These are phyloP conservation scores for Lyophyllum semitale DNA, from an alignment of 768 basidiomycete species.

Conservation along the genomic window DNA sequence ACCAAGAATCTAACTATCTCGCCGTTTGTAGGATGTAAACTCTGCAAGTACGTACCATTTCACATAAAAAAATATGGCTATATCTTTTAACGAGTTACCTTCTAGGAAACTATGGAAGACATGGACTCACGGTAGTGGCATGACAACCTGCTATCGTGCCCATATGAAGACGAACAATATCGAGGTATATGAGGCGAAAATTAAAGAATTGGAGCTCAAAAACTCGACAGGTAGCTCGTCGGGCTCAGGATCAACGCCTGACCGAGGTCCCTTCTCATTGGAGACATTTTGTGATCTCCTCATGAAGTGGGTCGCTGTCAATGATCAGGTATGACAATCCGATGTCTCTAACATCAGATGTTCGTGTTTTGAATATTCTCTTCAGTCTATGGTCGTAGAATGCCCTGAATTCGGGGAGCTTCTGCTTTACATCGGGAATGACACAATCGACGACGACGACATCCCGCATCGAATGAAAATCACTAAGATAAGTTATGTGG, in stretches of 20 bases:
- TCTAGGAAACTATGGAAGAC: conserved; percentile 14
- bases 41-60: conserved; percentile 5
- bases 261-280: conserved; percentile 16
- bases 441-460: conserved; percentile 25
- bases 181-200: not conserved
- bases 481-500: conserved; percentile 24
- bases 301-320: conserved; percentile 22
- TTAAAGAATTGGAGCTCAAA: conserved; percentile 1
- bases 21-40: conserved; percentile 8
- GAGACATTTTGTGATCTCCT: conserved; percentile 22
- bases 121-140: conserved; percentile 9
- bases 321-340: conserved; percentile 33
- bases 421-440: conserved; percentile 25
- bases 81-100: not conserved
- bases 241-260: not conserved
- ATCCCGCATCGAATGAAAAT: conserved; percentile 37
- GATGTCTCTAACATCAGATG: not conserved
- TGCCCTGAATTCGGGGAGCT: conserved; percentile 31
- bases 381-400: conserved; percentile 40
- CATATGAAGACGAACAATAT: not conserved
- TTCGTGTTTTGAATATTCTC: not conserved
- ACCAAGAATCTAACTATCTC: not conserved
- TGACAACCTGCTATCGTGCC: conserved; percentile 3
- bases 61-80: not conserved
- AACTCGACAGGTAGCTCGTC: not conserved